Evolutionary conservation across 495 filamentous ascomycete species (phyloP), one percentile per base, ranked within the genome.

Genomic region (Umbilicaria muhlenbergii): DNA sequence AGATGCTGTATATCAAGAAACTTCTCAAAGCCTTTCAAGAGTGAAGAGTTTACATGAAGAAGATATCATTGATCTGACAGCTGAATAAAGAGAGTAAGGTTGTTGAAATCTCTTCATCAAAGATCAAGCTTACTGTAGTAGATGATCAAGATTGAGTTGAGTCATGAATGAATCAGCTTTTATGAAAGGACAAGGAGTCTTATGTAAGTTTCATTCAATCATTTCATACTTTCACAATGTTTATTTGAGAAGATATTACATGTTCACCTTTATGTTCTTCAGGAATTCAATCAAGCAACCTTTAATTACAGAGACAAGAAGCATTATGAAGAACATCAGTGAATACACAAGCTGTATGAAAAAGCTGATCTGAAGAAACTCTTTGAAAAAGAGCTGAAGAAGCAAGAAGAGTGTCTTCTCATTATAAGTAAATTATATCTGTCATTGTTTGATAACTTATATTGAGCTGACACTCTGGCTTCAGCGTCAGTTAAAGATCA

Each of bases 1-100:
- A 49, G 19, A 18, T 49, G 40, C 34, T 19, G 14, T 41, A 43
- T 39, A 16, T 49, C 12, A 43, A 49, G 12, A 28, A 39, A 13
- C 21, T 49, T 11, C 21, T 44, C 14, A 35, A 28, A 36, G 32
- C 31, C 4, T 40, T 39, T 19, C 12, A 35, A 41, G 16, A 49
- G 12, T 44, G 36, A 14, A 10, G 18, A 33, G 24, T 40, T 5
- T 12, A 17, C 15, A 49, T 16, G 37, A 15, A 15, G 28, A 39
- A 16, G 28, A 44, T 49, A 34, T n/a, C 41, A 16, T 15, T 49
- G 15, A 34, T 43, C 14, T 48, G 35, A 34, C 17, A 48, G 21
- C 13, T 48, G 13, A 15, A 46, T 40, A 46, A 40, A 32, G 10
- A 39, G 34, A 28, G 7, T 46, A 40, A 39, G 18, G 6, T 28